Base-by-base conservation (phyloP, 331 rosid species). In the Malus hybrid region DNA sequence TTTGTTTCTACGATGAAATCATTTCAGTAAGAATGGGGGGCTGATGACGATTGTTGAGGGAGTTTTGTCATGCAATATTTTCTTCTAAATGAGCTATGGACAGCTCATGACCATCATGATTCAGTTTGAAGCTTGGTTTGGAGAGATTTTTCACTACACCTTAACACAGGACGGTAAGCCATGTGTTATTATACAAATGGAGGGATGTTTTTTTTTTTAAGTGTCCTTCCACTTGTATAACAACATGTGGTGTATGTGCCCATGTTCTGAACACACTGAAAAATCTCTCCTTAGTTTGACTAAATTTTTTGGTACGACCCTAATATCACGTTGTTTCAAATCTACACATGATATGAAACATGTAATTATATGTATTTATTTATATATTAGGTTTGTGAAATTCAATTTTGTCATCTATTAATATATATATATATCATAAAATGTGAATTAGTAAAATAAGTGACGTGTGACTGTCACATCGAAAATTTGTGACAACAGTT, bases 91-190 rank as follows among this genome's bases (percentile, higher is more conserved):
- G 44, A 36, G 11, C 44, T 2, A 36, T 36, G 44, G 44, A 36
- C 44, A 36, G 44, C 11, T 36, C 44, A 36, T 36, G 44, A 8
- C 44, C 44, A 36, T 4, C 44, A 8, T 36, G 22, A 62, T 24
- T 27, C 36, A 64, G 10, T 64, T 64, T 7, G 44, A 64, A 29
- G 13, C 68, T 32, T 16, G 69, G 5, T 8, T 2, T 31, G 44
- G 11, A 36, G 44, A 36, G 2, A 34, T 36, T 36, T 36, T 36
- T 36, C 11, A 9, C 3, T 36, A 0, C 44, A 36, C 1, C 4
- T 0, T 0, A 36, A 9, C 1, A 36, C 11, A 0, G 0, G 11
- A 36, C 11, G 0, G 11, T 36, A 36, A 3, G 1, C 0, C 11
- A 36, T 36, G 44, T 36, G 44, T 36, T 36, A 36, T 36, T 36